These are phyloP conservation scores for Trichoderma orchidacearum DNA, from an alignment of 495 filamentous ascomycete species.

Conservation along the genomic window DNA sequence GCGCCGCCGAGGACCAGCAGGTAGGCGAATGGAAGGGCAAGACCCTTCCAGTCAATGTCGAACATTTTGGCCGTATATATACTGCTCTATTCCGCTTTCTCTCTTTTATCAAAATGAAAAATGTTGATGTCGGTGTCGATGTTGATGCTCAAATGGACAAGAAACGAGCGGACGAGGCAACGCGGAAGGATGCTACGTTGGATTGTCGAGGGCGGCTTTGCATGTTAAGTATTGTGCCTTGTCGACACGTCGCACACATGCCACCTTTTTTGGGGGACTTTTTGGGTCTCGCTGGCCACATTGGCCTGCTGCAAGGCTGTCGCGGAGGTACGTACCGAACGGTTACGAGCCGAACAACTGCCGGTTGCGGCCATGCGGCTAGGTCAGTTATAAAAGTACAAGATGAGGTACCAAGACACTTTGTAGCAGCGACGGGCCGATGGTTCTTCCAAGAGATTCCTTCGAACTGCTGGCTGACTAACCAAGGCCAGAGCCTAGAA, in stretches of 20 bases:
- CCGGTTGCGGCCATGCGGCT: neutral
- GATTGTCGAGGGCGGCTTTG: neutral
- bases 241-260: slow-evolving; percentile 1
- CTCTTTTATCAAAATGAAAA: no score
- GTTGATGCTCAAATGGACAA: neutral
- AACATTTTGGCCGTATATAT: slow-evolving; percentile 26
- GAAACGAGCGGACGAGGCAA: neutral
- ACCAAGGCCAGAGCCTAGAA: no score
- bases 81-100: no score
- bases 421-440: neutral
- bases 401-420: no score
- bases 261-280: neutral
- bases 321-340: no score
- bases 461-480: neutral
- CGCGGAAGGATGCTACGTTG: neutral
- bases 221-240: neutral
- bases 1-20: slow-evolving; percentile 75
- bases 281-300: neutral
- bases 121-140: no score
- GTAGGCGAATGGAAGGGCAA: slow-evolving; percentile 75
- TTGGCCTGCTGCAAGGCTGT: slow-evolving; percentile 1
- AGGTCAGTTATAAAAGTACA: no score
- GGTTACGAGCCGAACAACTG: neutral
- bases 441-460: neutral
- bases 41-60: slow-evolving; percentile 63